Percentiles rank a stretch among this genome's conserved stretches.
These are phyloP conservation scores for Skeletonema tropicum DNA, from an alignment of 108 stramenopile genomes.

Conservation along the genomic window DNA sequence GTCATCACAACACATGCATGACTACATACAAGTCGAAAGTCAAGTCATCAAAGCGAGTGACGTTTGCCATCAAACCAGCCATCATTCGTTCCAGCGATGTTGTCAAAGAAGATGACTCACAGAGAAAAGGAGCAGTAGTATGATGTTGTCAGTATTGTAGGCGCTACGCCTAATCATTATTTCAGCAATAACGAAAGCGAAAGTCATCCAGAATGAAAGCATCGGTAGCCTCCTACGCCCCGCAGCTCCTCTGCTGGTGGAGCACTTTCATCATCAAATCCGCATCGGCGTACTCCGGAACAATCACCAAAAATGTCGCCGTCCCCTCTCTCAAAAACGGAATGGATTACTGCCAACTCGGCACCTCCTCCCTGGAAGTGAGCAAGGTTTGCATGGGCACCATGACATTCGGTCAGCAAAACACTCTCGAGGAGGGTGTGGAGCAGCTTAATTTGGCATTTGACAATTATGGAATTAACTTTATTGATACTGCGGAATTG, in stretches of 20 bases:
- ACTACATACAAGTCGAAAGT: too few relatives aligned
- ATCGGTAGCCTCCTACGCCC: background rate
- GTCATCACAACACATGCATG: too few relatives aligned
- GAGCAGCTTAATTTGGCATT: conserved; percentile 81
- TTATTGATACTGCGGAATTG: conserved; percentile 94
- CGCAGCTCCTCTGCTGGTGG: background rate
- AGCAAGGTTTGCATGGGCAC: conserved; percentile 90
- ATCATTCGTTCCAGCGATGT: too few relatives aligned
- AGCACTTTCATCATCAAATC: background rate
- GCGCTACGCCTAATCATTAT: too few relatives aligned
- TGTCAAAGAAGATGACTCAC: too few relatives aligned
- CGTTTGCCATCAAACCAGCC: too few relatives aligned
- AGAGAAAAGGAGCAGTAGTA: too few relatives aligned
- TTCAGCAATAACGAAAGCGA: too few relatives aligned
- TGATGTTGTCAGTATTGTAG: too few relatives aligned
- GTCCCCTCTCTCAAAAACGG: conserved; percentile 76
- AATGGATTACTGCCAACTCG: conserved; percentile 78
- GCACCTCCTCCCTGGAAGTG: conserved; percentile 78
- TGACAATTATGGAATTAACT: conserved; percentile 92
- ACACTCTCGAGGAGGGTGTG: conserved; percentile 87
- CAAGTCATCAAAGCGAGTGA: too few relatives aligned
- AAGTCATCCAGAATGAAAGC: background rate
- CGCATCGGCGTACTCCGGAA: conserved; percentile 6
- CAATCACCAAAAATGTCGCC: conserved; percentile 18
- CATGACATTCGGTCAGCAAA: conserved; percentile 91